Base-by-base conservation (phyloP, 352 stramenopile species). In the Globisporangium takayamanum region DNA sequence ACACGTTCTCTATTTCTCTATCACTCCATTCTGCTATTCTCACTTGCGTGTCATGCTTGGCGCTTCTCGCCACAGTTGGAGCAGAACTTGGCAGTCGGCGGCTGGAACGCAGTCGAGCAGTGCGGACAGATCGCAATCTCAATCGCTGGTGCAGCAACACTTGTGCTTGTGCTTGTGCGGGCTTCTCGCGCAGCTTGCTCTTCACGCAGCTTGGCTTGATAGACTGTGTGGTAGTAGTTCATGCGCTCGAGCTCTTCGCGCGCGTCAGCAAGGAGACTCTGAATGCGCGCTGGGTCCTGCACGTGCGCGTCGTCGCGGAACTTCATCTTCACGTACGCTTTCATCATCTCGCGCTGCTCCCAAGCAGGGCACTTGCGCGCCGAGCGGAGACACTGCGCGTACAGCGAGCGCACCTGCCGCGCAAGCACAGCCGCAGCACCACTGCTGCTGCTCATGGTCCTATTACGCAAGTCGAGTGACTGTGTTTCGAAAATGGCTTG, bases 171-270 rank as follows among this genome's bases (percentile, higher is more conserved):
- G 15, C 28, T 30, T 3, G 25, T 46, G 5, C 20, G 22, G 2
- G 11, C 25, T 20, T 26, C 48, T 36, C 47, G 41, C 50, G 28
- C 37, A 25, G 62, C 30, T 56, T 44, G 53, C 42, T 71, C 50
- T 30, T 73, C 59, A 22, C 63, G 64, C 53, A 90, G 69, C 57
- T 89, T 91, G 25, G 74, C 66, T 53, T 80, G 66, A 59, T 91
- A 93, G 41, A 95, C 70, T 2, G 78, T 87, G 66, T 95, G 85
- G 57, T 89, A 95, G 59, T 93, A 95, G 37, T 93, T 73, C 85
- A 95, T 95, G 22, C 76, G 83, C 39, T 87, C 74, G 22, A 95
- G 75, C 58, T 95, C 83, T 62, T 95, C 85, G 25, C 59, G 66
- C 10, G 67, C 81, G 46, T 95, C 81, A 18, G 66, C 71, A 49